Conservation (phyloP, 139 green algal species). For the Zygnema cylindricum region DNA sequence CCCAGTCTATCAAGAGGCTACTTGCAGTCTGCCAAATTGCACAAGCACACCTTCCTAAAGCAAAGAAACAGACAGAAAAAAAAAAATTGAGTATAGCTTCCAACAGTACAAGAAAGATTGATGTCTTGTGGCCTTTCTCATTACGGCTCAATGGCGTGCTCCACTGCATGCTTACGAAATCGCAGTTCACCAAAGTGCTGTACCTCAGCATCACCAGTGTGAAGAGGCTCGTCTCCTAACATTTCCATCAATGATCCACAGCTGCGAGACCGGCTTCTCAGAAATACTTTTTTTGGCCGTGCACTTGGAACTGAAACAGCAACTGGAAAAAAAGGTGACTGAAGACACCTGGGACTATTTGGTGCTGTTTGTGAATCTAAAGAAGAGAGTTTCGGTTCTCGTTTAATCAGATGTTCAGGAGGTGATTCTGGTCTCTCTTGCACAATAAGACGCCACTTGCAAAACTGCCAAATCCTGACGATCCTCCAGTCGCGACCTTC, state of each 20-base stretch:
- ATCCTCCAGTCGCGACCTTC: not conserved
- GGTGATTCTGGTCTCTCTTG: not conserved
- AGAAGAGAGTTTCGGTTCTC: not conserved
- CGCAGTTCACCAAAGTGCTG: not conserved
- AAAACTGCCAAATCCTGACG: not conserved
- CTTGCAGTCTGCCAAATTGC: too few species aligned
- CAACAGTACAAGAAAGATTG: too few species aligned
- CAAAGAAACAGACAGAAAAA: too few species aligned
- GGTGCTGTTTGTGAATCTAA: not conserved
- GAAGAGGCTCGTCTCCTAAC: not conserved
- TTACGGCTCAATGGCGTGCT: slow-evolving; percentile 1
- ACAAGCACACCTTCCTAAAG: too few species aligned
- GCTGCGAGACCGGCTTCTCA: not conserved
- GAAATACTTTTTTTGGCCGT: not conserved
- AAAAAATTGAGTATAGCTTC: too few species aligned
- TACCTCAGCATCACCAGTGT: not conserved
- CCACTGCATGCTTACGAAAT: not conserved
- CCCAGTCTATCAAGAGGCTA: too few species aligned
- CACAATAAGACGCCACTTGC: not conserved
- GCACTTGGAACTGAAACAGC: not conserved
- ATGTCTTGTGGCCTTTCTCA: too few species aligned
- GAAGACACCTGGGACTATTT: not conserved
- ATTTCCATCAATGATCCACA: not conserved
- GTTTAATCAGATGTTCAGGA: not conserved
- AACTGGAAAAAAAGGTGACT: not conserved